phyloP scores from a whole-genome alignment of 768 basidiomycete genomes.

The Ramaria sp. region DNA sequence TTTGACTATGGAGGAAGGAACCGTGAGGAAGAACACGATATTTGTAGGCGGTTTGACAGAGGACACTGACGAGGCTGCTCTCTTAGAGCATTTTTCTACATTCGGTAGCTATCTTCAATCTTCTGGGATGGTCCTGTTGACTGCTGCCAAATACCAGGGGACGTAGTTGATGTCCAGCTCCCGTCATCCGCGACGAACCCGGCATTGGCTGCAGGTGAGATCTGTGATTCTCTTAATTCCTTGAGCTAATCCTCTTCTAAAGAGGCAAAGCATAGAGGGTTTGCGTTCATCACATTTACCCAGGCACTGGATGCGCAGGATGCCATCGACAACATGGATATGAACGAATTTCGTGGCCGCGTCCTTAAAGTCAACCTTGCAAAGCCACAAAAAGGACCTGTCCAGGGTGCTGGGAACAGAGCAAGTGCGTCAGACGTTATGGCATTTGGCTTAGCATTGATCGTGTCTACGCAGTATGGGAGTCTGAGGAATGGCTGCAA shows the following conservation, averaged over 20 bases:
- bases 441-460: slow-evolving; percentile 8
- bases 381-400: slow-evolving; percentile 62
- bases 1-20: slow-evolving; percentile 62
- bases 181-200: slow-evolving; percentile 71
- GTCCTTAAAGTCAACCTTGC: slow-evolving; percentile 80
- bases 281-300: slow-evolving; percentile 84
- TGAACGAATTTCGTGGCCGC: slow-evolving; percentile 75
- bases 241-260: slow-evolving; percentile 4
- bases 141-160: slow-evolving; percentile 41
- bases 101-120: slow-evolving; percentile 46
- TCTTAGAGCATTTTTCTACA: slow-evolving; percentile 73
- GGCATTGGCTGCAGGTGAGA: slow-evolving; percentile 46
- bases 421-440: slow-evolving; percentile 43
- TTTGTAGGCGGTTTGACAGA: slow-evolving; percentile 79
- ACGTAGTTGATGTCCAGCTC: slow-evolving; percentile 85
- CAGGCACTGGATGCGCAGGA: slow-evolving; percentile 81
- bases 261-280: slow-evolving; percentile 85
- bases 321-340: slow-evolving; percentile 98
- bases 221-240: slow-evolving; percentile 6
- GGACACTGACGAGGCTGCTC: slow-evolving; percentile 66
- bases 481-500: slow-evolving; percentile 88
- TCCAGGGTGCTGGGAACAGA: slow-evolving; percentile 55
- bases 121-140: slow-evolving; percentile 15
- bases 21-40: slow-evolving; percentile 75
- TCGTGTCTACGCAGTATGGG: slow-evolving; percentile 60